Evolutionary conservation across 2,329 filamentous ascomycete species (phyloP).

Genomic region (Mycosphaerella sp.): DNA sequence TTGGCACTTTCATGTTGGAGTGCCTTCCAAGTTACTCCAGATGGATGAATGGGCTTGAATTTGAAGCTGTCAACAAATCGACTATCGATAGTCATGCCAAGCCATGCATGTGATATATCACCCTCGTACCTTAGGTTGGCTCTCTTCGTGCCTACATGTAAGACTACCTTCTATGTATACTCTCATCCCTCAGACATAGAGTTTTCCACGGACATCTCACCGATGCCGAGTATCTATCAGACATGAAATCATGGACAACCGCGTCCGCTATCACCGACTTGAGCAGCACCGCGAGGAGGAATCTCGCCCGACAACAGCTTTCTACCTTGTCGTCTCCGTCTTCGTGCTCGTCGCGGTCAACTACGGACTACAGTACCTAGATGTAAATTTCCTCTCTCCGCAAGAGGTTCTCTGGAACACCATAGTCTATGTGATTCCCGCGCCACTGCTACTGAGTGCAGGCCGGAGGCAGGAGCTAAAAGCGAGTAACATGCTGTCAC

Average conservation of each 20-base stretch:
- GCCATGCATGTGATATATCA: constrained; percentile 7
- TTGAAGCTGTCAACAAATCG: constrained; percentile 5
- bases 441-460: constrained; percentile 51
- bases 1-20: constrained; percentile 42
- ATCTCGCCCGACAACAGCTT: constrained; percentile 15
- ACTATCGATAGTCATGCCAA: constrained; percentile 2
- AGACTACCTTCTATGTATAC: neutral
- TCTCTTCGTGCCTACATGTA: neutral
- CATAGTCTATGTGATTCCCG: constrained; percentile 53
- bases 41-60: neutral
- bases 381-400: constrained; percentile 35
- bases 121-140: neutral
- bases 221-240: constrained; percentile 9
- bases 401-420: constrained; percentile 54
- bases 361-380: constrained; percentile 27
- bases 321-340: constrained; percentile 23
- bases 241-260: constrained; percentile 20
- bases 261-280: constrained; percentile 14
- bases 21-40: no score
- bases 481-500: constrained; percentile 28
- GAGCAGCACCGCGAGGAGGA: constrained; percentile 9
- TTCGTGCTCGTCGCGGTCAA: constrained; percentile 30
- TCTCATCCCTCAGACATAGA: neutral
- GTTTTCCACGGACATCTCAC: neutral
- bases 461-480: constrained; percentile 37